Evolutionary conservation across 1,284 basidiomycete species (phyloP).

Genomic region (Gomphus sp.): DNA sequence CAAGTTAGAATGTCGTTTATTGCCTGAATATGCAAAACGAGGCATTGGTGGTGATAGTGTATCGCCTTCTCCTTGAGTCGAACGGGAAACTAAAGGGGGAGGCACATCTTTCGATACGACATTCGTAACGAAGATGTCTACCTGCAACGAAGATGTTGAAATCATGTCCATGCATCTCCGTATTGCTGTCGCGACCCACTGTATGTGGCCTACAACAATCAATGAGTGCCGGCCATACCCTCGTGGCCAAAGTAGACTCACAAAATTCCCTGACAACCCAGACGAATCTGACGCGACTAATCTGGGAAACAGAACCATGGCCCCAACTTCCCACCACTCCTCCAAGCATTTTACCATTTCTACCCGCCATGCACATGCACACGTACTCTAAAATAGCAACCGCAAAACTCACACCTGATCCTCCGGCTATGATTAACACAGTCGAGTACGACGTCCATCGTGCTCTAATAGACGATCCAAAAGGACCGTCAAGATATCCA

Average conservation of each 20-base stretch:
- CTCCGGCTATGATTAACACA: constrained; percentile 67
- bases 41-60: constrained; percentile 36
- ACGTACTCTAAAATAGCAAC: constrained; percentile 65
- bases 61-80: constrained; percentile 12
- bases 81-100: constrained; percentile 6
- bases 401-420: constrained; percentile 75
- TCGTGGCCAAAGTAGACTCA: constrained; percentile 23
- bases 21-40: constrained; percentile 24
- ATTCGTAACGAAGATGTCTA: constrained; percentile 79
- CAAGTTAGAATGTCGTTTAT: neutral
- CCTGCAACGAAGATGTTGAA: constrained; percentile 46
- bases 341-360: constrained; percentile 38
- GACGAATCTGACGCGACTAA: constrained; percentile 63
- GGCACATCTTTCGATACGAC: constrained; percentile 15
- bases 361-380: constrained; percentile 51
- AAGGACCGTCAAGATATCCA: constrained; percentile 68
- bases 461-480: constrained; percentile 63
- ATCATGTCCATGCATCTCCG: constrained; percentile 61
- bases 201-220: constrained; percentile 54
- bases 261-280: constrained; percentile 82
- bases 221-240: neutral
- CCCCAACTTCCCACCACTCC: constrained; percentile 35
- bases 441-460: constrained; percentile 59
- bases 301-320: constrained; percentile 34
- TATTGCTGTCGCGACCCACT: constrained; percentile 71